Conservation (phyloP, 2,329 filamentous ascomycete genomes). For the Dendryphion nanum region DNA sequence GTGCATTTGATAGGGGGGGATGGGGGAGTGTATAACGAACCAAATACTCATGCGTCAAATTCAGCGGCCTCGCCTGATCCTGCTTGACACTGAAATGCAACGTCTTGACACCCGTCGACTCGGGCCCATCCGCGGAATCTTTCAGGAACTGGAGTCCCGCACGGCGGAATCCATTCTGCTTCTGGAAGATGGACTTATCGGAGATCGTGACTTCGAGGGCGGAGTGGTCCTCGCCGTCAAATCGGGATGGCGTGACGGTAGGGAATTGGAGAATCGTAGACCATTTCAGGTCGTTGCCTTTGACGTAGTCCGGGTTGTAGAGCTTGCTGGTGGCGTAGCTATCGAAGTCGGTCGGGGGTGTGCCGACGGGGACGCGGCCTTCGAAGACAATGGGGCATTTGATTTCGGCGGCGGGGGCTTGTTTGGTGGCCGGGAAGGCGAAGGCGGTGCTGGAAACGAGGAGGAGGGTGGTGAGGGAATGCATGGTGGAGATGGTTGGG, state of each 20-base stretch:
- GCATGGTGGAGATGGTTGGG: constrained; percentile 17
- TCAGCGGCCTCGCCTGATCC: constrained; percentile 53
- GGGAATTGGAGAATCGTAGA: constrained; percentile 53
- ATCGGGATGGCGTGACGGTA: constrained; percentile 42
- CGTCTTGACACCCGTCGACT: constrained; percentile 57
- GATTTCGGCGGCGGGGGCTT: constrained; percentile 13
- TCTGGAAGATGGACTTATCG: constrained; percentile 60
- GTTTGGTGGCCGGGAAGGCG: constrained; percentile 14
- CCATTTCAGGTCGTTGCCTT: constrained; percentile 54
- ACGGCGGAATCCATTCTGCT: constrained; percentile 61
- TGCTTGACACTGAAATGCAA: constrained; percentile 61
- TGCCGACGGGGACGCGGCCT: constrained; percentile 30
- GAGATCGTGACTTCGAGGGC: constrained; percentile 57
- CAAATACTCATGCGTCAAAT: constrained; percentile 62
- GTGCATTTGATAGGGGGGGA: not conserved
- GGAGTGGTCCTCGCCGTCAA: constrained; percentile 44
- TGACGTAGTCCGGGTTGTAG: constrained; percentile 54
- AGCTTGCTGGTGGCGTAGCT: constrained; percentile 35
- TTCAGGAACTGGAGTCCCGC: constrained; percentile 55
- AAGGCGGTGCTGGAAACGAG: constrained; percentile 22
- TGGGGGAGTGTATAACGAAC: too few species aligned
- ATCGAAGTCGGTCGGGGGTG: constrained; percentile 30
- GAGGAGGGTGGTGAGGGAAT: constrained; percentile 19
- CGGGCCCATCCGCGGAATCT: constrained; percentile 54
- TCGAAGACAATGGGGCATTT: constrained; percentile 40